Evolutionary conservation across 2,329 filamentous ascomycete genomes (phyloP).

Genomic region (Dothideomycetidae sp.): DNA sequence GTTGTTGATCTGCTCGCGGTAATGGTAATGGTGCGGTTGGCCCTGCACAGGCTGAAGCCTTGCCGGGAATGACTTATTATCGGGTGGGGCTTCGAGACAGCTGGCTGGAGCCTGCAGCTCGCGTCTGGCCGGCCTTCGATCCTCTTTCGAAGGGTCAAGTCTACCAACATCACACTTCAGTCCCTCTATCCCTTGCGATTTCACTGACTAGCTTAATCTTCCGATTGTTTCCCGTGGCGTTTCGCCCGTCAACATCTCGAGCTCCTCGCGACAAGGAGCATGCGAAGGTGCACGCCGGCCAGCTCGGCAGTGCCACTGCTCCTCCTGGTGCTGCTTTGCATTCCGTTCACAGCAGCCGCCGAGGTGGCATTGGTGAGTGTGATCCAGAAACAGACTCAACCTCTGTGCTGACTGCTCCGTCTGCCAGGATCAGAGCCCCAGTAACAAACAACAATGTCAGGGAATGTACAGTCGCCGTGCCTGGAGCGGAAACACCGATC

Average conservation of each 20-base stretch:
- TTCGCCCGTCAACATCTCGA: not conserved
- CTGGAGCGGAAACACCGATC: slow-evolving; percentile 79
- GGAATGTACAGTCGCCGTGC: slow-evolving; percentile 87
- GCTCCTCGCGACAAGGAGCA: slow-evolving; percentile 10
- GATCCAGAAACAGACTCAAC: not conserved
- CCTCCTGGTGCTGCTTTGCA: slow-evolving; percentile 16
- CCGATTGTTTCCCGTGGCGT: no score
- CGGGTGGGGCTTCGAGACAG: no score
- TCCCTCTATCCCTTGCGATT: no score
- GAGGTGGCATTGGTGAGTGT: slow-evolving; percentile 21
- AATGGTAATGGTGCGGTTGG: no score
- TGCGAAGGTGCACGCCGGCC: slow-evolving; percentile 18
- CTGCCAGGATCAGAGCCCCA: slow-evolving; percentile 52
- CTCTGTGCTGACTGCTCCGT: not conserved
- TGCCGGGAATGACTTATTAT: no score
- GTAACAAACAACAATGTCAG: slow-evolving; percentile 68
- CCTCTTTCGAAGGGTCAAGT: no score
- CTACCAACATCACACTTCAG: no score
- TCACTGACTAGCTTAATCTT: no score
- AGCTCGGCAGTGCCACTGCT: slow-evolving; percentile 15
- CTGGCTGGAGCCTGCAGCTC: no score
- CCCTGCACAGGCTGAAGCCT: no score
- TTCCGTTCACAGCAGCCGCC: slow-evolving; percentile 15
- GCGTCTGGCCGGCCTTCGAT: no score
- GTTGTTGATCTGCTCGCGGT: no score